Evolutionary conservation across 1,284 basidiomycete genomes (phyloP).

Genomic region (Leucoagaricus sp.): DNA sequence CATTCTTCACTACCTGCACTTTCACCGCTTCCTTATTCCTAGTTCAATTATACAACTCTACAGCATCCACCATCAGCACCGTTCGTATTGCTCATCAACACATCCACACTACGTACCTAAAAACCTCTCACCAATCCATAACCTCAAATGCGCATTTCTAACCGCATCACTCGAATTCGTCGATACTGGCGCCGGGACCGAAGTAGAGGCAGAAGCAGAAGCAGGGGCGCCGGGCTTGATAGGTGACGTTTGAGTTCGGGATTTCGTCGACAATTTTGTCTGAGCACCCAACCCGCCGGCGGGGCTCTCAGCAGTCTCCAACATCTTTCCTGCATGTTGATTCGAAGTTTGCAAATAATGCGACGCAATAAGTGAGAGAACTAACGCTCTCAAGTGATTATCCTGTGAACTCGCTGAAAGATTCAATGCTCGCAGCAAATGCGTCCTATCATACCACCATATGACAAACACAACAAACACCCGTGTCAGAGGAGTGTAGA

Average conservation of each 20-base stretch:
- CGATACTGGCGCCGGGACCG: too few species aligned
- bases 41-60: conserved; percentile 55
- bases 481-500: conserved; percentile 14
- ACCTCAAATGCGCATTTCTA: conserved; percentile 63
- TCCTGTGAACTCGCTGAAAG: conserved; percentile 59
- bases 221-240: conserved; percentile 1
- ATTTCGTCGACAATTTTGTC: conserved; percentile 18
- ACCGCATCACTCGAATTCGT: conserved; percentile 27
- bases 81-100: conserved; percentile 1
- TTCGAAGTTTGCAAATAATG: conserved; percentile 71
- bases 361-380: conserved; percentile 64
- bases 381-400: conserved; percentile 68
- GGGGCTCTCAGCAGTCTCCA: conserved; percentile 65
- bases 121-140: conserved; percentile 73
- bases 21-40: conserved; percentile 45
- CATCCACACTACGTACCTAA: conserved; percentile 45
- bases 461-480: too few species aligned
- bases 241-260: background rate
- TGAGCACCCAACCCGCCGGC: conserved; percentile 68
- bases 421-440: conserved; percentile 60
- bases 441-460: conserved; percentile 43
- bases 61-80: background rate
- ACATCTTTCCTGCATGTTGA: conserved; percentile 64
- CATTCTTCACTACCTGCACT: conserved; percentile 39
- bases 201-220: too few species aligned